Conservation (phyloP, 2,329 filamentous ascomycete species). For the Emmonsiellopsis sp. region DNA sequence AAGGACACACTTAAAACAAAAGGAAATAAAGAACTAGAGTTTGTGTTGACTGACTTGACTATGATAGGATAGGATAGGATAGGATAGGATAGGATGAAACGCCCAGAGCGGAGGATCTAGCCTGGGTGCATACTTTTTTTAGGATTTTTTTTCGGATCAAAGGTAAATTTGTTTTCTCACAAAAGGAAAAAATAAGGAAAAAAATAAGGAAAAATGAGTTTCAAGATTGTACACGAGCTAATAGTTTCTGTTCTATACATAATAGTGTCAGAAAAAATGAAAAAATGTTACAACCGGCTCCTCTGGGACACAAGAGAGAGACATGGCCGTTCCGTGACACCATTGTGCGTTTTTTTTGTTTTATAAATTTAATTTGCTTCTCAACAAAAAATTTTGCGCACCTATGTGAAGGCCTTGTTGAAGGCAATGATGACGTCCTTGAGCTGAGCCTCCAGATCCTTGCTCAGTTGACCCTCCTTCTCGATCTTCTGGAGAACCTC, state of each 20-base stretch:
- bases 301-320: not conserved
- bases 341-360: no score
- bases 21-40: no score
- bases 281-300: not conserved
- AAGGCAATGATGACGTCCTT: constrained; percentile 68
- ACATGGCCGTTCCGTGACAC: no score
- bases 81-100: no score
- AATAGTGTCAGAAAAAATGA: constrained; percentile 4
- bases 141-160: no score
- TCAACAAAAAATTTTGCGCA: not conserved
- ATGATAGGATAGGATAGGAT: no score
- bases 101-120: no score
- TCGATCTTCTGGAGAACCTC: constrained; percentile 80
- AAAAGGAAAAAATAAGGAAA: constrained; percentile 5
- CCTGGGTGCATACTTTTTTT: no score
- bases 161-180: constrained; percentile 2
- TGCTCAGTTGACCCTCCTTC: constrained; percentile 92
- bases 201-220: not conserved
- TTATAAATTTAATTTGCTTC: no score
- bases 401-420: constrained; percentile 75
- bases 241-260: constrained; percentile 9
- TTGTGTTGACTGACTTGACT: no score
- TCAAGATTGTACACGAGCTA: constrained; percentile 15
- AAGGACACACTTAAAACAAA: no score
- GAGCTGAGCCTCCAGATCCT: constrained; percentile 60